Evolutionary conservation across 2,329 filamentous ascomycete genomes (phyloP).

Genomic region (Dothistroma septosporum): DNA sequence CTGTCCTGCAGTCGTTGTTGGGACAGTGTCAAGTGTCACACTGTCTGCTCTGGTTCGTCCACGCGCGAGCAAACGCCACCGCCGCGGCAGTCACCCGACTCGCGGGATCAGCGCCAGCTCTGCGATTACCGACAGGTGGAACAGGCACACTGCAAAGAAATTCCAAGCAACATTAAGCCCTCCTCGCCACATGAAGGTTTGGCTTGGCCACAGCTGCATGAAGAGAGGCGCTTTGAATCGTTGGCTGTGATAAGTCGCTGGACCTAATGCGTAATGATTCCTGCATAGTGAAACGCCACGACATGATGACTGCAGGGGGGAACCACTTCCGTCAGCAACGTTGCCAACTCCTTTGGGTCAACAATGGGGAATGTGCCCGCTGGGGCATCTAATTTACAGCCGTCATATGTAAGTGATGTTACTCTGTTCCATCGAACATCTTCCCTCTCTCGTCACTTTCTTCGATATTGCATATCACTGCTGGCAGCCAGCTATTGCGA

Average conservation of each 20-base stretch:
- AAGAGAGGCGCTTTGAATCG: too few species aligned
- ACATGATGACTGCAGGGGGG: too few species aligned
- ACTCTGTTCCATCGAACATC: background rate
- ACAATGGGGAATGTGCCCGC: too few species aligned
- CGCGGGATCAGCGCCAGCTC: background rate
- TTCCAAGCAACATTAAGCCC: background rate
- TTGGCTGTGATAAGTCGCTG: too few species aligned
- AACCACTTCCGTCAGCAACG: too few species aligned
- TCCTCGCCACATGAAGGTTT: background rate
- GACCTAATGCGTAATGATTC: too few species aligned
- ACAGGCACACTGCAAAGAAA: background rate
- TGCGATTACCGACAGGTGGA: background rate
- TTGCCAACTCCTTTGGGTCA: too few species aligned
- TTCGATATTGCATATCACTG: background rate
- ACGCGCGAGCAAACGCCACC: background rate
- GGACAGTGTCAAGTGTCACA: too few species aligned
- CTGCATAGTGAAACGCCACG: too few species aligned
- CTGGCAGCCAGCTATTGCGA: background rate
- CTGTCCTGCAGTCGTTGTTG: too few species aligned
- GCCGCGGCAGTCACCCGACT: background rate
- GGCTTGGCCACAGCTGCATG: background rate
- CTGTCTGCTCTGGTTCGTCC: background rate
- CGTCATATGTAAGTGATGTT: background rate
- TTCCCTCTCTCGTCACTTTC: background rate
- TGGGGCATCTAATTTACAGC: background rate